These are phyloP conservation scores for Capsella bursapastoris DNA, from an alignment of 345 rosid species.

Conservation along the genomic window DNA sequence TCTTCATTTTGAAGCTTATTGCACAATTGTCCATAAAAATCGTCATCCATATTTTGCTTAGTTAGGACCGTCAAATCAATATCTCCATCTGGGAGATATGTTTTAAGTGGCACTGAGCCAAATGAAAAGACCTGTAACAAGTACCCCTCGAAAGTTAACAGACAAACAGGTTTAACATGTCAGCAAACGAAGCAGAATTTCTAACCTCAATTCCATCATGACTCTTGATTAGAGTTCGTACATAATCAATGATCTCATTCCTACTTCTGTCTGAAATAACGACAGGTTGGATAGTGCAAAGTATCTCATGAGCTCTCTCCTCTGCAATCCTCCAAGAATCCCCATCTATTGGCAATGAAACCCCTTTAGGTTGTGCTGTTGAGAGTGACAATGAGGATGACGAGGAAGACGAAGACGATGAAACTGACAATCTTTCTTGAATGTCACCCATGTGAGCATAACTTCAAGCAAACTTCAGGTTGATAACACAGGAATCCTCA, in stretches of 20 bases:
- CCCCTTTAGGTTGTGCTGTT: constrained; percentile 39
- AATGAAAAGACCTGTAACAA: constrained; percentile 62
- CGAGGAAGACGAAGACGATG: constrained; percentile 52
- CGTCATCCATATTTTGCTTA: constrained; percentile 62
- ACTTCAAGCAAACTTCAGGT: constrained; percentile 41
- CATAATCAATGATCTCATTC: constrained; percentile 60
- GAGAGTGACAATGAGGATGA: constrained; percentile 49
- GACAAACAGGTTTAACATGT: not conserved
- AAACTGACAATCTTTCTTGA: constrained; percentile 53
- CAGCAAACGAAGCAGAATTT: constrained; percentile 1
- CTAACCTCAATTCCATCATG: constrained; percentile 75
- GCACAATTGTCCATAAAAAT: constrained; percentile 55
- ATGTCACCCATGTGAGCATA: constrained; percentile 61
- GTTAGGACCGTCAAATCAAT: constrained; percentile 80
- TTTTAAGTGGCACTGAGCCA: constrained; percentile 85
- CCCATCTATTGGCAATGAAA: constrained; percentile 52
- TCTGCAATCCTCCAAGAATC: constrained; percentile 81
- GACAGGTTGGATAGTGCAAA: constrained; percentile 66
- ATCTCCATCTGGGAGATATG: constrained; percentile 95
- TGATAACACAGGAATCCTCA: constrained; percentile 29
- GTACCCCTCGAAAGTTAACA: constrained; percentile 3
- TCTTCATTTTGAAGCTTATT: constrained; percentile 55
- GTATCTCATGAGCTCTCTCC: constrained; percentile 73
- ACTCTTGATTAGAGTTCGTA: constrained; percentile 57
- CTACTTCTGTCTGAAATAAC: constrained; percentile 70